A percentile compares a stretch with the other conserved stretches of the same genome.
These are phyloP conservation scores for Russula compacta DNA, from an alignment of 768 basidiomycete species.

Conservation along the genomic window DNA sequence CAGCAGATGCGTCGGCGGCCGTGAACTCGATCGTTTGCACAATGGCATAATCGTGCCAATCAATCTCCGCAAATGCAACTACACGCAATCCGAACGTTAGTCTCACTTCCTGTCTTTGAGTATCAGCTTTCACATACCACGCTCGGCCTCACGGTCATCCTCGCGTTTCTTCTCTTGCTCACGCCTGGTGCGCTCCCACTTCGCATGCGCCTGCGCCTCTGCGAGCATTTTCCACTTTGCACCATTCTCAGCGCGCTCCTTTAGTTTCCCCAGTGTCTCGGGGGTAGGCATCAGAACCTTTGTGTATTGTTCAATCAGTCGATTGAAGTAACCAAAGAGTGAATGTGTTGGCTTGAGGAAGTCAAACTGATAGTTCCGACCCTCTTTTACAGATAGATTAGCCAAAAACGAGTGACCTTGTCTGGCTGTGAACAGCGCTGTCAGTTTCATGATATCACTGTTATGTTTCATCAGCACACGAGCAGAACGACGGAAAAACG, in stretches of 20 bases:
- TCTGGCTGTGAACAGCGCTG: slow-evolving; percentile 91
- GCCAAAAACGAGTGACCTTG: slow-evolving; percentile 82
- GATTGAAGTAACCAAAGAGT: slow-evolving; percentile 93
- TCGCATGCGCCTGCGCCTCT: slow-evolving; percentile 65
- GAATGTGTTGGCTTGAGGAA: slow-evolving; percentile 95
- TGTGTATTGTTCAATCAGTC: slow-evolving; percentile 92
- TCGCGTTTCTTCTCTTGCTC: slow-evolving; percentile 80
- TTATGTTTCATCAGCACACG: not conserved
- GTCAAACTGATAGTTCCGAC: slow-evolving; percentile 95
- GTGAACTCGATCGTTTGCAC: slow-evolving; percentile 99
- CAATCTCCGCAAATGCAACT: slow-evolving; percentile 95
- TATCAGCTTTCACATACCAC: slow-evolving; percentile 44
- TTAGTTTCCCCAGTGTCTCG: slow-evolving; percentile 62
- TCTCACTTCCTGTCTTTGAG: not conserved
- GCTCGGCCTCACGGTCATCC: slow-evolving; percentile 89
- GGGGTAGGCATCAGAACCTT: slow-evolving; percentile 80
- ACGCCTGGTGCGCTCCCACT: slow-evolving; percentile 79
- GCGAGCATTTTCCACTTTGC: slow-evolving; percentile 75
- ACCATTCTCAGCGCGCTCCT: slow-evolving; percentile 51
- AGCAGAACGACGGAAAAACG: not conserved
- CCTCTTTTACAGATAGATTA: slow-evolving; percentile 78
- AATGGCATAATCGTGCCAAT: slow-evolving; percentile 99
- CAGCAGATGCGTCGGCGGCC: slow-evolving; percentile 77
- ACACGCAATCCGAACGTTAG: slow-evolving; percentile 13
- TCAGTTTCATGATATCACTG: slow-evolving; percentile 93